Percentiles rank a stretch among this genome's conserved stretches.
These are phyloP conservation scores for Ceratocystis cubensis DNA, from an alignment of 2,329 filamentous ascomycete species.

Conservation along the genomic window DNA sequence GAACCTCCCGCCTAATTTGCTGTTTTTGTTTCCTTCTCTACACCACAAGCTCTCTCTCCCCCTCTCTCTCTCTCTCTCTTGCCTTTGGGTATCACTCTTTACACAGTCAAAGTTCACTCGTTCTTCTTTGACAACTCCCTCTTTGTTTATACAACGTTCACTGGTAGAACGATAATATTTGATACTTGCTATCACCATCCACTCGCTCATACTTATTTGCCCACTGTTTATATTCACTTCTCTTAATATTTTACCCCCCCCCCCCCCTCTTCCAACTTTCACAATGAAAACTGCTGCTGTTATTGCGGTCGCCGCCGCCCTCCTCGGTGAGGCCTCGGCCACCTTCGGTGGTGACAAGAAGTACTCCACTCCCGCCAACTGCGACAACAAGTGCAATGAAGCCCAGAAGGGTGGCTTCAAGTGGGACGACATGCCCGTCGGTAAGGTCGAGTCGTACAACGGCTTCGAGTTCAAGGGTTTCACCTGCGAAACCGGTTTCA, in stretches of 20 bases:
- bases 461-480: slow-evolving; percentile 66
- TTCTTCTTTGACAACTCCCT: slow-evolving; percentile 23
- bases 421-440: slow-evolving; percentile 52
- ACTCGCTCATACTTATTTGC: slow-evolving; percentile 26
- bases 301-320: slow-evolving; percentile 37
- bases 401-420: slow-evolving; percentile 58
- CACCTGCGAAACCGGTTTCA: slow-evolving; percentile 42
- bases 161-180: slow-evolving; percentile 24
- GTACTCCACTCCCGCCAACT: slow-evolving; percentile 59
- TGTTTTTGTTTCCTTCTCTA: not conserved
- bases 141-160: slow-evolving; percentile 20
- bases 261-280: slow-evolving; percentile 21
- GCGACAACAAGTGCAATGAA: slow-evolving; percentile 63
- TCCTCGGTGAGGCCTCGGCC: slow-evolving; percentile 39
- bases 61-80: slow-evolving; percentile 18
- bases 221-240: slow-evolving; percentile 22
- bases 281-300: slow-evolving; percentile 42
- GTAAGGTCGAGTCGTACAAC: slow-evolving; percentile 52
- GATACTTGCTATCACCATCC: slow-evolving; percentile 27
- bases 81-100: slow-evolving; percentile 17
- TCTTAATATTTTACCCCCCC: slow-evolving; percentile 23
- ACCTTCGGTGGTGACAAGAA: slow-evolving; percentile 30
- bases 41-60: slow-evolving; percentile 21
- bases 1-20: not conserved
- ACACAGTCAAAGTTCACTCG: slow-evolving; percentile 19